These are phyloP conservation scores for Kluyveromyces marxianus DNA, from an alignment of 1,139 yeast species.

Conservation along the genomic window DNA sequence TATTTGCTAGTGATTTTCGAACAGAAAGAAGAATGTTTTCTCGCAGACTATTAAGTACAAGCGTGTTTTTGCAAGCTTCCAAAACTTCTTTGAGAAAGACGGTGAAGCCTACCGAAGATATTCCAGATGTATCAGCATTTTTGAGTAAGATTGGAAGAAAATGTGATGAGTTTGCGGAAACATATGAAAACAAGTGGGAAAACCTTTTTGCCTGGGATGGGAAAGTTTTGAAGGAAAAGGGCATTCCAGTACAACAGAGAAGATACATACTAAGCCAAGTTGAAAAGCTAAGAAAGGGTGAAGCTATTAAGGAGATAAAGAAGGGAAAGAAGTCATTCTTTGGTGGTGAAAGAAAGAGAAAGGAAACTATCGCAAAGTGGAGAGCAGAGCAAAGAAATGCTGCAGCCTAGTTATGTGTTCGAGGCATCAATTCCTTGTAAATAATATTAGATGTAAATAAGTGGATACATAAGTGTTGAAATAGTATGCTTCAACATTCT, in stretches of 20 bases:
- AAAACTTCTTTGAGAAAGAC: slow-evolving; percentile 14
- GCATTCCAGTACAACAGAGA: slow-evolving; percentile 70
- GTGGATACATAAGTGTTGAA: background rate
- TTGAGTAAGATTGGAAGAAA: slow-evolving; percentile 70
- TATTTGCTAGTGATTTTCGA: background rate
- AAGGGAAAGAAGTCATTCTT: slow-evolving; percentile 64
- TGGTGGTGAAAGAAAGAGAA: slow-evolving; percentile 85
- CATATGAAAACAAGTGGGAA: slow-evolving; percentile 68
- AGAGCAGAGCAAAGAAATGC: slow-evolving; percentile 51
- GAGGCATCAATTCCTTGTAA: slow-evolving; percentile 7
- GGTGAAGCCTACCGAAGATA: slow-evolving; percentile 43
- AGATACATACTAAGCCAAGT: slow-evolving; percentile 45
- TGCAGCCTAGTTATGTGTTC: slow-evolving; percentile 10
- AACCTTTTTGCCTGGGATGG: slow-evolving; percentile 54
- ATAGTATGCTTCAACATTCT: background rate
- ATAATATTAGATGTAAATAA: background rate
- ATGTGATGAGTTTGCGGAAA: slow-evolving; percentile 55
- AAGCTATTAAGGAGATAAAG: slow-evolving; percentile 50
- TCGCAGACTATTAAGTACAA: slow-evolving; percentile 13
- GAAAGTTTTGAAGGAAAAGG: slow-evolving; percentile 59
- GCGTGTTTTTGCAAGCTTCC: slow-evolving; percentile 10
- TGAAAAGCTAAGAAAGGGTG: slow-evolving; percentile 47
- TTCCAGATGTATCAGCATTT: slow-evolving; percentile 71
- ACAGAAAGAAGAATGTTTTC: slow-evolving; percentile 11
- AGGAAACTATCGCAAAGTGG: slow-evolving; percentile 61